Conservation (phyloP, 2,329 filamentous ascomycete species). For the Botrytis galanthina region DNA sequence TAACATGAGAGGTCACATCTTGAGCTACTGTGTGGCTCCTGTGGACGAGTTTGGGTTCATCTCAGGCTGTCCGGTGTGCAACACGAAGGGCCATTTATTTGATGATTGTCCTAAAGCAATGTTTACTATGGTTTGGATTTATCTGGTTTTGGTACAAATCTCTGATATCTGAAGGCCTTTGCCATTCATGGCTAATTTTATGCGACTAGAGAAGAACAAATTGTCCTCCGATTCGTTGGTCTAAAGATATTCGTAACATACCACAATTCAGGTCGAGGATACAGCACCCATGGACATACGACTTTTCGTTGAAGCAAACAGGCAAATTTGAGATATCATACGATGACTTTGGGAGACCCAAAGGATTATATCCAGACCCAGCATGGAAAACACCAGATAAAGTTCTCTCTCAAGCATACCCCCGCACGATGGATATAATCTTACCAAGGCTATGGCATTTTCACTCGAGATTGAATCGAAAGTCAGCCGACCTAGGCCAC, state of each 20-base stretch:
- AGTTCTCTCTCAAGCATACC: not conserved
- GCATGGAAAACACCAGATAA: not conserved
- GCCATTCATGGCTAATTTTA: not conserved
- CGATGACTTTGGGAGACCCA: not conserved
- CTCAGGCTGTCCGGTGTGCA: slow-evolving; percentile 1
- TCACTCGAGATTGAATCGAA: not conserved
- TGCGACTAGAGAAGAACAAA: not conserved
- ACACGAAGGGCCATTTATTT: not conserved
- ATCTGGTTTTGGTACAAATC: not conserved
- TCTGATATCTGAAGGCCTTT: not conserved
- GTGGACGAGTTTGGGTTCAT: slow-evolving; percentile 9
- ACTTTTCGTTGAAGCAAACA: not conserved
- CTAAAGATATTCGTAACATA: not conserved
- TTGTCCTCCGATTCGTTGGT: slow-evolving; percentile 2
- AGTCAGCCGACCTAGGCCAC: not conserved
- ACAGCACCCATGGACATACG: not conserved
- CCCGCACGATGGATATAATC: not conserved
- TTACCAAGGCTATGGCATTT: not conserved
- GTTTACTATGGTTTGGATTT: no score
- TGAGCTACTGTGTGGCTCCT: not conserved
- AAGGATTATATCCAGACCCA: not conserved
- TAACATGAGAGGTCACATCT: not conserved
- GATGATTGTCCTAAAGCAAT: not conserved
- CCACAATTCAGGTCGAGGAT: not conserved
- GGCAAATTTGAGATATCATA: not conserved